phyloP scores from a whole-genome alignment of 176 grass and related monocot genomes.

The Zoysia pacifica region DNA sequence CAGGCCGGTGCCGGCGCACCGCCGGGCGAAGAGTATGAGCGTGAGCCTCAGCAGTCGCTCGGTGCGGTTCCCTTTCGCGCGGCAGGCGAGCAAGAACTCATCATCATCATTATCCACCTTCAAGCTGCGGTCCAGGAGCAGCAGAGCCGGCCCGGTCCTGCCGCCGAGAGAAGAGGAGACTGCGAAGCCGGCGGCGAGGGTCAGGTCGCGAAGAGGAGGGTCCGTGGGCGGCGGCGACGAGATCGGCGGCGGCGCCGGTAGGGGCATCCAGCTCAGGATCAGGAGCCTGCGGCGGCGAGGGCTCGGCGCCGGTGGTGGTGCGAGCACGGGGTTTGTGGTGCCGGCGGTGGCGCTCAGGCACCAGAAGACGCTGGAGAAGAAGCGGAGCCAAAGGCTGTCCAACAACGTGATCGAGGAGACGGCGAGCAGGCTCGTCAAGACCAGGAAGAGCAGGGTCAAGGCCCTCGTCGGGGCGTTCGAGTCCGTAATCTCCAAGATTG shows the following conservation, averaged over 20 bases:
- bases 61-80: slow-evolving; percentile 23
- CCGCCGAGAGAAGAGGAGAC: slow-evolving; percentile 19
- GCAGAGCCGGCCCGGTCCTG: background rate
- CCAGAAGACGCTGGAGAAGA: slow-evolving; percentile 67
- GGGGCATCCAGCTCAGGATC: slow-evolving; percentile 50
- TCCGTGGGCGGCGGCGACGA: slow-evolving; percentile 20
- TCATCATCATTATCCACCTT: background rate
- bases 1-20: slow-evolving; percentile 25
- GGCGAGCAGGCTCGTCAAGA: slow-evolving; percentile 58
- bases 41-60: slow-evolving; percentile 37
- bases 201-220: slow-evolving; percentile 43
- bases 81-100: slow-evolving; percentile 42
- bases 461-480: slow-evolving; percentile 78
- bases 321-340: slow-evolving; percentile 20
- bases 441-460: slow-evolving; percentile 78
- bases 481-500: slow-evolving; percentile 64
- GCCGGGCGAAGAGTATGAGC: slow-evolving; percentile 36
- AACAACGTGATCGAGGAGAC: slow-evolving; percentile 71
- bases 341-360: slow-evolving; percentile 51
- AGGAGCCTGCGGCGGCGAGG: slow-evolving; percentile 58
- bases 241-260: background rate
- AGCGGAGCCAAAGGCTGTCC: slow-evolving; percentile 59
- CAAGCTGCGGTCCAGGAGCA: slow-evolving; percentile 55
- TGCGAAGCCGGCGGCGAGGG: slow-evolving; percentile 5
- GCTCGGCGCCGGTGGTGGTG: background rate